Evolutionary conservation across 2,329 filamentous ascomycete genomes (phyloP), one percentile per base, ranked within the genome.

Genomic region (Teratosphaeriaceae sp.): DNA sequence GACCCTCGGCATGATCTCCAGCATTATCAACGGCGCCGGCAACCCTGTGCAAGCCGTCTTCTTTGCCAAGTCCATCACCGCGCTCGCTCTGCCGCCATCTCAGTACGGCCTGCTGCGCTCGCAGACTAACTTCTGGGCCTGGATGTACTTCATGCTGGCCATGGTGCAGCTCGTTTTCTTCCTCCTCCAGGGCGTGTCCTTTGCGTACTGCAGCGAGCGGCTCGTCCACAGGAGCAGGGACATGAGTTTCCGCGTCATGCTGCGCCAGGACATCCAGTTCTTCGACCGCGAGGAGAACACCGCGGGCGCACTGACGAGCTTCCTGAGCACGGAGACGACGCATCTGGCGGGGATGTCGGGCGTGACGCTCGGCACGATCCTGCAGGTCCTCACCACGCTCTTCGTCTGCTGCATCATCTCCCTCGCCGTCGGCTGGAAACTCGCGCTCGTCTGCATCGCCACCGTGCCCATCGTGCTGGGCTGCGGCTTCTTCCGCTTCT

Each of bases 281-380:
- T 98, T 96, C 55, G 92, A 97, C 63, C 75, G 74, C 34, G 86
- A 94, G 50, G 84, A 92, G 63, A 94, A 97, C 62, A 88, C 85
- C 5, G 82, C 88, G 5, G 92, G 92, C 51, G 84, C 88, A 1
- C 70, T 98, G 55, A 95, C 88, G 0, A 87, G 85, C 0, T 92
- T 94, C 67, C 71, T 96, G 11, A 89, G 86, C 2, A 94, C 87
- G 0, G 85, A 95, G 65, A 89, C 89, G 0, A 95, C 88, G 0
- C 84, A 94, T 58, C 75, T 96, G 22, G 84, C 88, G 13, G 89
- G 92, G 12, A 79, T 97, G 36, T 89, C 86, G 52, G 92, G 90
- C 36, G 80, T 82, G 21, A 95, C 88, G 0, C 76, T 97, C 1
- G 89, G 89, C 44, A 94, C 90, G 7, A 76, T 97, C 44, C 69